Conservation (phyloP, 148 eudicot species). For the Cornus controversa region DNA sequence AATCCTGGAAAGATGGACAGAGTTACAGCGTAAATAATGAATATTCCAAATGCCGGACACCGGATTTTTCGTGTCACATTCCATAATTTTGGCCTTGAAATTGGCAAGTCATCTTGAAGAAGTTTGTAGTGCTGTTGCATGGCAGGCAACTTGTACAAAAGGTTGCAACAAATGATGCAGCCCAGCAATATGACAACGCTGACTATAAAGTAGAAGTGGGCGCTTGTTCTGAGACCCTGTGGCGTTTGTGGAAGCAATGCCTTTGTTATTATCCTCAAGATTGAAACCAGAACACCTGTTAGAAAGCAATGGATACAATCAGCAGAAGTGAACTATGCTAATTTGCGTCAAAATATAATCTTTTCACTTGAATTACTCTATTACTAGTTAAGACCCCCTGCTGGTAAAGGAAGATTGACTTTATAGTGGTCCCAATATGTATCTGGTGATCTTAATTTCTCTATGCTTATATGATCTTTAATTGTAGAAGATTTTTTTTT, state of each 20-base stretch:
- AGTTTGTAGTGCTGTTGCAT: conserved; percentile 60
- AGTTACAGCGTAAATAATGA: conserved; percentile 62
- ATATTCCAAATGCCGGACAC: conserved; percentile 62
- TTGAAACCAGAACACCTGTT: conserved; percentile 68
- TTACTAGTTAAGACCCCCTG: no score
- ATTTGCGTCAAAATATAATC: no score
- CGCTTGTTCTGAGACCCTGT: conserved; percentile 62
- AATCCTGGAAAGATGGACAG: conserved; percentile 88
- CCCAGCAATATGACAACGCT: conserved; percentile 45
- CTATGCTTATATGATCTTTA: no score
- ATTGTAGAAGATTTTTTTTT: no score
- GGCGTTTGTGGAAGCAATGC: conserved; percentile 68
- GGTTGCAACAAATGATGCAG: conserved; percentile 67
- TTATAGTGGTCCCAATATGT: no score
- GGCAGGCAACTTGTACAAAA: conserved; percentile 49
- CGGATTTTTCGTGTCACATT: conserved; percentile 44
- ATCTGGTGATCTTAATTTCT: no score
- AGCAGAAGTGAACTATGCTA: not conserved
- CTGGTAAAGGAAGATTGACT: no score
- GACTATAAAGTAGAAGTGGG: conserved; percentile 63
- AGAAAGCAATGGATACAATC: not conserved
- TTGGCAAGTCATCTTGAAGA: conserved; percentile 19
- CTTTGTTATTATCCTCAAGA: conserved; percentile 74
- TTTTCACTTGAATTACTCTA: no score
- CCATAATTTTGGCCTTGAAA: conserved; percentile 33